Conservation (phyloP, 495 filamentous ascomycete genomes). For the Articulospora tetracladia region DNA sequence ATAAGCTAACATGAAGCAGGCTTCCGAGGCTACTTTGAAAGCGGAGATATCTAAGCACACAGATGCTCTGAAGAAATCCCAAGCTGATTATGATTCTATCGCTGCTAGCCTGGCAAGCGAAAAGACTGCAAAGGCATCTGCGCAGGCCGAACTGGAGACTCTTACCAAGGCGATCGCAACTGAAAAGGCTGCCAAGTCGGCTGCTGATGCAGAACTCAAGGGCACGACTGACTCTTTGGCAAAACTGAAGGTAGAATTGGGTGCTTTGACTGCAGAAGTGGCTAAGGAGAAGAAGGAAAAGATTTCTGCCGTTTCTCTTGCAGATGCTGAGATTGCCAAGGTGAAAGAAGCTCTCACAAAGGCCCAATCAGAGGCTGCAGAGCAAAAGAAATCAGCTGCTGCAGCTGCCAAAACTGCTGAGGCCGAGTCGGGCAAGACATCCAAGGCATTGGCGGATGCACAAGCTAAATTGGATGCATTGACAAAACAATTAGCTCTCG, state of each 20-base stretch:
- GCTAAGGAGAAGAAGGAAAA: not conserved
- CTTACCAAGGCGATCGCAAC: too few relatives aligned
- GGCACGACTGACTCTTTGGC: not conserved
- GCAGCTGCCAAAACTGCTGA: conserved; percentile 6
- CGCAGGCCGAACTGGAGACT: conserved; percentile 50
- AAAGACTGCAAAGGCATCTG: conserved; percentile 50
- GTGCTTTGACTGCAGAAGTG: not conserved
- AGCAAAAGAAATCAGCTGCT: not conserved
- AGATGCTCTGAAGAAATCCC: conserved; percentile 32
- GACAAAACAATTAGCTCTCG: conserved; percentile 43
- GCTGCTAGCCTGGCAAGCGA: conserved; percentile 45
- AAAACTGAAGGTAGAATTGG: not conserved
- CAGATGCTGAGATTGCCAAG: not conserved
- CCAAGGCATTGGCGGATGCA: conserved; percentile 30
- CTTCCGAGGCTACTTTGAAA: conserved; percentile 11
- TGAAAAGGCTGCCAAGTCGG: too few relatives aligned
- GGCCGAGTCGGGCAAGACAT: conserved; percentile 27
- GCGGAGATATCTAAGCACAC: conserved; percentile 28
- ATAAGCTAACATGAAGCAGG: conserved; percentile 7
- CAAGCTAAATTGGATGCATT: conserved; percentile 40
- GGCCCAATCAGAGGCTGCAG: not conserved
- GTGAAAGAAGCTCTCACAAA: conserved; percentile 12
- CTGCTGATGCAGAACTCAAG: too few relatives aligned
- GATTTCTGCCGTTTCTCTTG: not conserved
- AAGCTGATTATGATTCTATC: conserved; percentile 39